Evolutionary conservation across 371 early-diverging fungal species (phyloP).

Genomic region (Actinomortierella wolfii): DNA sequence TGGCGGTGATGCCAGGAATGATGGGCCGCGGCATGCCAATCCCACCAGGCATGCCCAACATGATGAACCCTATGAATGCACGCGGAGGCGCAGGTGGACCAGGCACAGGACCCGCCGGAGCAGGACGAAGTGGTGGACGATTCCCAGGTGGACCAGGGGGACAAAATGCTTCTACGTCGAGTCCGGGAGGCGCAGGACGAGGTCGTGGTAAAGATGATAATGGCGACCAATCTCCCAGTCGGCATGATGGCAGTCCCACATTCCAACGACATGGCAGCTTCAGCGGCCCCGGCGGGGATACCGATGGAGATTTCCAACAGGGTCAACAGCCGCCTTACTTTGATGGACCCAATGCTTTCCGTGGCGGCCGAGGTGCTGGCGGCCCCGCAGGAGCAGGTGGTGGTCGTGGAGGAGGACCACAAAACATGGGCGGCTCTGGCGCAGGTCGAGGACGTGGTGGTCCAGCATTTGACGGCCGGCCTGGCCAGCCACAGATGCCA

Average conservation of each 20-base stretch:
- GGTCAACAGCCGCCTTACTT: constrained; percentile 1
- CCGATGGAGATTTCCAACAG: constrained; percentile 18
- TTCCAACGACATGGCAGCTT: constrained; percentile 32
- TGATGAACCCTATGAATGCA: constrained; percentile 47
- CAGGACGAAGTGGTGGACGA: constrained; percentile 10
- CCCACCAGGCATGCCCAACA: constrained; percentile 23
- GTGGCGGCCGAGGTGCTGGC: constrained; percentile 19
- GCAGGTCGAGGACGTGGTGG: constrained; percentile 36
- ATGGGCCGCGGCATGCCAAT: constrained; percentile 18
- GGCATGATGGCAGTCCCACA: constrained; percentile 22
- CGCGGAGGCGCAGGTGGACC: constrained; percentile 18
- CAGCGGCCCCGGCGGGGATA: constrained; percentile 12
- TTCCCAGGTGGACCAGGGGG: constrained; percentile 8
- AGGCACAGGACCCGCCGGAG: constrained; percentile 26
- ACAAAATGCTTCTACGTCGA: constrained; percentile 16
- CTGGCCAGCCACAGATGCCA: constrained; percentile 1
- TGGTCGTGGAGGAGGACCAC: constrained; percentile 29
- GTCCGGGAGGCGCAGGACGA: constrained; percentile 15
- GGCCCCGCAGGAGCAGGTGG: constrained; percentile 18
- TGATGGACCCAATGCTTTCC: constrained; percentile 14
- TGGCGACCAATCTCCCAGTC: constrained; percentile 7
- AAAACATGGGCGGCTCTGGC: constrained; percentile 18
- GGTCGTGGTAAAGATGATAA: constrained; percentile 12
- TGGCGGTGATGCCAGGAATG: constrained; percentile 1
- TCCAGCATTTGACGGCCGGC: constrained; percentile 8